Base-by-base conservation (phyloP, 75 land plant genomes). In the Azolla pinnata region DNA sequence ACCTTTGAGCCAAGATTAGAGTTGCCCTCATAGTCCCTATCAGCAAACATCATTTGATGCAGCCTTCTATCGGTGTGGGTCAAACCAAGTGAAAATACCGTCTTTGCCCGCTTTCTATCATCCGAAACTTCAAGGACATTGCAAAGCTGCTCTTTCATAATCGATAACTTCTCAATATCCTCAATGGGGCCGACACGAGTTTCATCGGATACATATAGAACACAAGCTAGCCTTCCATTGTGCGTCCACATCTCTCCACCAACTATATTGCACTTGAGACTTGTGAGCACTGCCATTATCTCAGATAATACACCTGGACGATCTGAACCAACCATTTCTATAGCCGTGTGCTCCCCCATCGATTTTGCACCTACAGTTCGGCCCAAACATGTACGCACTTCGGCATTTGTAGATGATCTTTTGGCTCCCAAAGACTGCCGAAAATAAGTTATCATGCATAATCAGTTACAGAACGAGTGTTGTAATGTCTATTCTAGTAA, bases 171-270 rank as follows among this genome's bases (percentile, higher is more conserved):
- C 3, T 73, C 73, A 10, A 70, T 64, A 60, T 85, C 84, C 30
- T 79, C 75, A 31, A 93, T 79, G 33, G 98, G 80, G 23, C 63
- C 56, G 12, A 75, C 75, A 21, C 83, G 79, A 18, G 25, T 48
- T 29, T 85, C 79, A 51, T 88, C 95, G 4, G 84, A 85, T 4
- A 92, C 75, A 54, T 85, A 87, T 31, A 92, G 76, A n/a, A 92
- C 79, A 24, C 90, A 79, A 5, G 98, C 98, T 66, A 78, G 78
- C 62, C 98, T 65, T 30, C 65, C 68, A 54, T 93, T 85, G 44
- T 93, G 98, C 17, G 98, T 93, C 98, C 98, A 93, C 12, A 93
- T 78, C 68, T 88, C 96, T 5, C 87, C 76, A 25, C 72, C 78
- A 16, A 82, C 81, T 2, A 92, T 80, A 67, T 81, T 85, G 67